Evolutionary conservation across 192 early-diverging fungal genomes (phyloP).

Genomic region (Allomyces arbusculus): DNA sequence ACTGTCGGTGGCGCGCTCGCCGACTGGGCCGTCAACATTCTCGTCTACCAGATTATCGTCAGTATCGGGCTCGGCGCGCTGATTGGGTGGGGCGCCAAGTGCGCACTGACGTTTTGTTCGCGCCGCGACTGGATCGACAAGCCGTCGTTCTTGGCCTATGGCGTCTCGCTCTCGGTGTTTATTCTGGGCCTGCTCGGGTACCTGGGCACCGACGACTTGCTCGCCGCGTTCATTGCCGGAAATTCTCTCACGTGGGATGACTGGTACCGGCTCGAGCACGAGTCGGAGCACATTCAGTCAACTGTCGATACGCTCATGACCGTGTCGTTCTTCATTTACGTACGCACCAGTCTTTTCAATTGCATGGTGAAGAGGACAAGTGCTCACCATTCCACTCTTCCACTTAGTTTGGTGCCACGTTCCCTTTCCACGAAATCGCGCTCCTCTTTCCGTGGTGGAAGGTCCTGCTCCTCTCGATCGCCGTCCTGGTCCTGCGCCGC

Average conservation of each 20-base stretch:
- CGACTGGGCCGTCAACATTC: conserved; percentile 57
- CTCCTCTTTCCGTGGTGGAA: conserved; percentile 46
- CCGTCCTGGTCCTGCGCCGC: conserved; percentile 48
- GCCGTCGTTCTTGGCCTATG: conserved; percentile 60
- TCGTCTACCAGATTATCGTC: conserved; percentile 57
- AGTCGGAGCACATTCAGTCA: conserved; percentile 72
- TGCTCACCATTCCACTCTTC: background rate
- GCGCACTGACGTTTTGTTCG: conserved; percentile 44
- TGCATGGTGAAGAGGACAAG: background rate
- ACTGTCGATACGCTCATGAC: conserved; percentile 74
- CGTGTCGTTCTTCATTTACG: conserved; percentile 71
- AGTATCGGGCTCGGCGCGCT: conserved; percentile 47
- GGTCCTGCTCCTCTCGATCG: conserved; percentile 33
- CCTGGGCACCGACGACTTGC: conserved; percentile 49
- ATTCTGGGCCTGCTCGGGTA: conserved; percentile 51
- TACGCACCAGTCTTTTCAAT: conserved; percentile 41
- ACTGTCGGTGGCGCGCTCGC: conserved; percentile 40
- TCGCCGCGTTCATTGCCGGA: conserved; percentile 60
- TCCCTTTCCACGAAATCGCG: conserved; percentile 27
- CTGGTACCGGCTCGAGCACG: conserved; percentile 68
- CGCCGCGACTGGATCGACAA: conserved; percentile 62
- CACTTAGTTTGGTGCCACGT: conserved; percentile 26
- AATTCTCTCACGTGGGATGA: conserved; percentile 60
- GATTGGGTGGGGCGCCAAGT: conserved; percentile 46
- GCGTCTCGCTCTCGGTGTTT: conserved; percentile 51